Conservation (phyloP, 345 rosid genomes). For the Eutrema japonicum region DNA sequence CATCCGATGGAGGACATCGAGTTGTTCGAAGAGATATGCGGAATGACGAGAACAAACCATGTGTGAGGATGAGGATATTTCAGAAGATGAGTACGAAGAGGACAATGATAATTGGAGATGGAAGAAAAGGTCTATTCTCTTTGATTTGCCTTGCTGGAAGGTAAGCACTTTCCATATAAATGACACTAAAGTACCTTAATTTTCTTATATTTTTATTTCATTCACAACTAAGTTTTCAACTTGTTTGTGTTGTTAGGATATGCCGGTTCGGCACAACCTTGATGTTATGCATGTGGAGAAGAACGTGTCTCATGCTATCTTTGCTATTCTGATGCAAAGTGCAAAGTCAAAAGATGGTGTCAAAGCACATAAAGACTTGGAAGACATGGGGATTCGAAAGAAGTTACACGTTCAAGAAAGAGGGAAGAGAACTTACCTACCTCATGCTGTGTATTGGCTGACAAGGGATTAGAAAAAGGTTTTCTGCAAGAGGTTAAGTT, state of each 20-base stretch:
- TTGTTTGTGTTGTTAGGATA: neutral
- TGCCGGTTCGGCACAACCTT: neutral
- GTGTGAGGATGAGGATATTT: neutral
- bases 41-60: neutral
- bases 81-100: neutral
- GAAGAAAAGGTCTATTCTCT: neutral
- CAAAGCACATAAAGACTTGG: neutral
- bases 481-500: too few species aligned
- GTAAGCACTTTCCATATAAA: neutral
- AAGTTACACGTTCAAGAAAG: neutral
- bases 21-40: too few species aligned
- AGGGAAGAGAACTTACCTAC: neutral
- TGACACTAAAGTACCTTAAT: neutral
- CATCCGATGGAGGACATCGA: too few species aligned
- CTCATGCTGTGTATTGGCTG: neutral
- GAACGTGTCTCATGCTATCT: neutral
- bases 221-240: neutral
- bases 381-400: neutral
- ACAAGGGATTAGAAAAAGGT: too few species aligned
- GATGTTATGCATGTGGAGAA: neutral
- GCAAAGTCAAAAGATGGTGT: constrained; percentile 9
- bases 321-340: neutral
- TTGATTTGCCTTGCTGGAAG: neutral
- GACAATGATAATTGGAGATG: neutral
- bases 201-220: neutral